These are phyloP conservation scores for Magnolia sinica DNA, from an alignment of 164 flowering plant genomes.

Conservation along the genomic window DNA sequence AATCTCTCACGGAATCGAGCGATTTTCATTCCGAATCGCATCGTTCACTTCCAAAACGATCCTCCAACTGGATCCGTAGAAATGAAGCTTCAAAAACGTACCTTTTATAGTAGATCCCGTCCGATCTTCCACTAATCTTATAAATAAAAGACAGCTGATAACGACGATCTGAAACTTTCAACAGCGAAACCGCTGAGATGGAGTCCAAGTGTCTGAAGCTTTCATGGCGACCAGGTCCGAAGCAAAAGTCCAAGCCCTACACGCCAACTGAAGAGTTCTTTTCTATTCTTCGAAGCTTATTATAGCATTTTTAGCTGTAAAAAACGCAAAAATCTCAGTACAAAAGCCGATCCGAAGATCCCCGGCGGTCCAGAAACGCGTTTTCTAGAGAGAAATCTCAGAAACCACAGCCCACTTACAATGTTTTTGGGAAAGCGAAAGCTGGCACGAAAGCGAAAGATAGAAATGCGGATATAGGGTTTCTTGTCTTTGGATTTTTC, in stretches of 20 bases:
- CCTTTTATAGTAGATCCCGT: conserved; percentile 6
- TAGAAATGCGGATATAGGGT: background rate
- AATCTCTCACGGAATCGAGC: background rate
- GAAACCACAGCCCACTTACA: background rate
- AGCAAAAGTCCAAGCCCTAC: conserved; percentile 7
- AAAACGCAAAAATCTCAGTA: background rate
- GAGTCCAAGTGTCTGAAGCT: conserved; percentile 8
- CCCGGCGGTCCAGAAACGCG: background rate
- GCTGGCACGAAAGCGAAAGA: background rate
- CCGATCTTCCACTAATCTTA: conserved; percentile 10
- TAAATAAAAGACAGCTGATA: background rate
- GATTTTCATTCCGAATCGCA: background rate
- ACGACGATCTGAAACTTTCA: background rate
- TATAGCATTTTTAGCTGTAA: background rate
- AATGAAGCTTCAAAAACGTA: background rate
- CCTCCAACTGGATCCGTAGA: background rate
- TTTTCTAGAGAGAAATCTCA: background rate
- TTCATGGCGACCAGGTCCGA: conserved; percentile 12
- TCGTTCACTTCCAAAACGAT: background rate
- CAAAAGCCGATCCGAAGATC: background rate
- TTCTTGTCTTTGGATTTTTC: background rate
- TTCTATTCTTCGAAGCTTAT: background rate
- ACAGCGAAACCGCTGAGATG: background rate
- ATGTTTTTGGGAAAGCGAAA: background rate
- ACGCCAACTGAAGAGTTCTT: background rate